These are phyloP conservation scores for cucumber (Cucumis sativus) DNA, from an alignment of 306 rosid species.

Conservation along the genomic window DNA sequence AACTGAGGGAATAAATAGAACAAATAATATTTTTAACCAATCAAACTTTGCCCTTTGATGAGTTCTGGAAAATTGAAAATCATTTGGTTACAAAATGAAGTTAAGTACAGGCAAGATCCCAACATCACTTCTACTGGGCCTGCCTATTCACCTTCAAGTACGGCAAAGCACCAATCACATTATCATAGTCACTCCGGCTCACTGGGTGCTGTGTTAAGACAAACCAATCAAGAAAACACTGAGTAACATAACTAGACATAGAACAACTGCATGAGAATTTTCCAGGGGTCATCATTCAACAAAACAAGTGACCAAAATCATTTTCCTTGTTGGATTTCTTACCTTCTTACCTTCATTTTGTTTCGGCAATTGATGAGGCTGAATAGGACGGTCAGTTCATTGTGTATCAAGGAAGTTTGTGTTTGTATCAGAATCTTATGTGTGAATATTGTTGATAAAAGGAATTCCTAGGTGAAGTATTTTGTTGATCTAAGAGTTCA, in stretches of 20 bases:
- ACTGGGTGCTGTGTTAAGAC: slow-evolving; percentile 44
- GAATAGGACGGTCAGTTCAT: not conserved
- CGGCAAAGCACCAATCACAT: slow-evolving; percentile 77
- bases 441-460: not conserved
- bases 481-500: not conserved
- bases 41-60: not conserved
- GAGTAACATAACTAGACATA: not conserved
- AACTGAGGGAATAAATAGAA: not conserved
- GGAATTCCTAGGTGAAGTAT: not conserved
- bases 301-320: not conserved
- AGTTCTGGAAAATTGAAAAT: not conserved
- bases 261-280: not conserved
- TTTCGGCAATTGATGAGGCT: not conserved
- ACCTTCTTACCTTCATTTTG: too few relatives aligned
- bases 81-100: slow-evolving; percentile 13
- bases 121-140: slow-evolving; percentile 25
- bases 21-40: not conserved
- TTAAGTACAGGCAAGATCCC: too few relatives aligned
- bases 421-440: not conserved
- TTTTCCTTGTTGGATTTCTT: not conserved
- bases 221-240: slow-evolving; percentile 8
- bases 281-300: not conserved
- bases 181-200: slow-evolving; percentile 76
- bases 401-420: not conserved
- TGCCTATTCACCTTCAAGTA: slow-evolving; percentile 81